Conservation (phyloP, 1,139 yeast genomes). For the Lodderomyces theae region DNA sequence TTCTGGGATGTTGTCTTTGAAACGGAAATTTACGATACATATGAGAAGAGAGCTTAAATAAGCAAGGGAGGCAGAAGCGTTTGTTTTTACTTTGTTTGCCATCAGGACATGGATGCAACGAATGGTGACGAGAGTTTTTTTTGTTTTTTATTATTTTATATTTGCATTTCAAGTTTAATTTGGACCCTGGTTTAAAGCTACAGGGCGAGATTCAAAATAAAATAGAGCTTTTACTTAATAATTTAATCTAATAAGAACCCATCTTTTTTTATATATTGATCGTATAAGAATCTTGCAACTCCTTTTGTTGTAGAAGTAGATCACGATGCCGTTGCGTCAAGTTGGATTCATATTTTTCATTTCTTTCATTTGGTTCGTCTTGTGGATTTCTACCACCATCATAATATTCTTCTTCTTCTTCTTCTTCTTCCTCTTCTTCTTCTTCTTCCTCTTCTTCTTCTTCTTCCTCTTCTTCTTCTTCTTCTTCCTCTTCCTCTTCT, state of each 20-base stretch:
- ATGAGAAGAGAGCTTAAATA: slow-evolving; percentile 31
- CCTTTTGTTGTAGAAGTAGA: not conserved
- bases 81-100: too few relatives aligned
- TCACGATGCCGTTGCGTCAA: not conserved
- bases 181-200: too few relatives aligned
- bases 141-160: not conserved
- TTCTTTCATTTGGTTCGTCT: too few relatives aligned
- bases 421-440: not conserved
- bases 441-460: not conserved
- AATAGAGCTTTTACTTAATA: not conserved
- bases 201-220: too few relatives aligned
- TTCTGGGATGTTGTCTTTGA: slow-evolving; percentile 94
- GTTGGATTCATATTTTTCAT: not conserved
- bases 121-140: not conserved
- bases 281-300: not conserved
- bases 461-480: not conserved
- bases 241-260: not conserved
- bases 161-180: too few relatives aligned
- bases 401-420: too few relatives aligned
- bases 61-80: not conserved
- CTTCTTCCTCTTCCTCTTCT: too few relatives aligned
- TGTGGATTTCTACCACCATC: too few relatives aligned
- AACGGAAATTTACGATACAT: slow-evolving; percentile 51
- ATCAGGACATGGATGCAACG: too few relatives aligned
- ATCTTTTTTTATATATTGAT: not conserved